Conservation (phyloP, 495 filamentous ascomycete species). For the Penicillium taxi region DNA sequence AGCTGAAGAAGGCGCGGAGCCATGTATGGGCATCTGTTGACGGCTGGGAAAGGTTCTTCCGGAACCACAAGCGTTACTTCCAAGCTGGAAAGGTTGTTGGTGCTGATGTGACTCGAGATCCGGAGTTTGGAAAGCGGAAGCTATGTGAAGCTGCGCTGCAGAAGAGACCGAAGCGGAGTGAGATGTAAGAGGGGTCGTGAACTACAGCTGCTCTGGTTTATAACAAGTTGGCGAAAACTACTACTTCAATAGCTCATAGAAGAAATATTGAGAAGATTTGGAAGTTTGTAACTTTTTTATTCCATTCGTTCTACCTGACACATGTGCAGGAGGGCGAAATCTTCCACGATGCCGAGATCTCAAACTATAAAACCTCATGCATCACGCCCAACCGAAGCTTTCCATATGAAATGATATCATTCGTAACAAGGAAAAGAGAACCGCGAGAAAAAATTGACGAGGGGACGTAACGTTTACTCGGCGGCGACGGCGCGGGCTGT, state of each 20-base stretch:
- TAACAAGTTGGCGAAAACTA: not conserved
- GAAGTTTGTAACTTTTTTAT: conserved; percentile 32
- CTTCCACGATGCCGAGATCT: conserved; percentile 25
- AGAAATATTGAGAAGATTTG: conserved; percentile 1
- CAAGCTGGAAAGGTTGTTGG: conserved; percentile 57
- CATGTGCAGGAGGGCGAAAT: conserved; percentile 23
- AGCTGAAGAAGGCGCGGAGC: conserved; percentile 35
- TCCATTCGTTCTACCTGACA: conserved; percentile 27
- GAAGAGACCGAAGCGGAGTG: conserved; percentile 33
- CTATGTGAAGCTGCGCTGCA: conserved; percentile 41
- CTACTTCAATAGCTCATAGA: no score
- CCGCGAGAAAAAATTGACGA: conserved; percentile 36
- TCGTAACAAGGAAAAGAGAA: conserved; percentile 35
- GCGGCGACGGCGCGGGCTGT: conserved; percentile 44
- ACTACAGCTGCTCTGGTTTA: not conserved
- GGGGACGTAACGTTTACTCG: conserved; percentile 39
- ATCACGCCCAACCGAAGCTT: conserved; percentile 37
- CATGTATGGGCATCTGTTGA: conserved; percentile 37
- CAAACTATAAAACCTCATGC: conserved; percentile 30
- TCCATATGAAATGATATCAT: conserved; percentile 39
- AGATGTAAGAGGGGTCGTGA: conserved; percentile 9
- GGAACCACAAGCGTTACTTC: conserved; percentile 63
- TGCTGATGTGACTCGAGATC: conserved; percentile 18
- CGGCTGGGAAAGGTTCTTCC: conserved; percentile 61
- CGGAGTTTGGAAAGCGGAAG: conserved; percentile 29